These are phyloP conservation scores for Pigoraptor vietnamica DNA, from an alignment of 78 protist species.

Conservation along the genomic window DNA sequence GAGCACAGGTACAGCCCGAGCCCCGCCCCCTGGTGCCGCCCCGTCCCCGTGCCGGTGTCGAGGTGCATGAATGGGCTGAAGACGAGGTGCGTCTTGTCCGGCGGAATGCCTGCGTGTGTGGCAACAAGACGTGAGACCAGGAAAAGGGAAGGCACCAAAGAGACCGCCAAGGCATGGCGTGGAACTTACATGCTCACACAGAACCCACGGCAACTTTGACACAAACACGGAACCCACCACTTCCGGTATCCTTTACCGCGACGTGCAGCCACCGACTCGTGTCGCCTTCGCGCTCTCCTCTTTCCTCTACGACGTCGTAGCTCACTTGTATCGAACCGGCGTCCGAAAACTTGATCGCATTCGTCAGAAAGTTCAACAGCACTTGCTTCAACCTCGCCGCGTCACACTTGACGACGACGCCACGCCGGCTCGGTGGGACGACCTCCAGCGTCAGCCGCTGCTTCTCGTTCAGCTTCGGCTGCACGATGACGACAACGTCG, in stretches of 20 bases:
- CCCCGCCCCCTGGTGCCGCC: constrained; percentile 55
- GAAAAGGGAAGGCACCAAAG: too few species aligned
- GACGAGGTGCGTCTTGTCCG: background rate
- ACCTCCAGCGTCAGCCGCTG: background rate
- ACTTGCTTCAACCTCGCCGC: background rate
- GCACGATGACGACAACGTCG: background rate
- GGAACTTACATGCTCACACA: background rate
- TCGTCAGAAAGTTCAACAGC: background rate
- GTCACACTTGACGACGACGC: background rate
- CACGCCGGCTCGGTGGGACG: background rate
- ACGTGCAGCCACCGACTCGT: background rate
- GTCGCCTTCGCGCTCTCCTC: too few species aligned
- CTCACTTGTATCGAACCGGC: background rate
- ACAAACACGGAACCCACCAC: background rate
- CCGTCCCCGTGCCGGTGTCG: background rate
- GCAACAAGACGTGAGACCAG: too few species aligned
- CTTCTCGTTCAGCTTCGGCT: background rate
- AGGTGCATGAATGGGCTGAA: background rate
- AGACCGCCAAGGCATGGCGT: too few species aligned
- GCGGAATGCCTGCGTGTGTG: background rate
- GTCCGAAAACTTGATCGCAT: constrained; percentile 8
- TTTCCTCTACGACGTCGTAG: background rate
- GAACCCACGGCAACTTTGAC: too few species aligned
- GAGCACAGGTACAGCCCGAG: constrained; percentile 51
- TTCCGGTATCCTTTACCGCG: background rate